Conservation (phyloP, 441 rosid genomes). For the Viola pubescens region DNA sequence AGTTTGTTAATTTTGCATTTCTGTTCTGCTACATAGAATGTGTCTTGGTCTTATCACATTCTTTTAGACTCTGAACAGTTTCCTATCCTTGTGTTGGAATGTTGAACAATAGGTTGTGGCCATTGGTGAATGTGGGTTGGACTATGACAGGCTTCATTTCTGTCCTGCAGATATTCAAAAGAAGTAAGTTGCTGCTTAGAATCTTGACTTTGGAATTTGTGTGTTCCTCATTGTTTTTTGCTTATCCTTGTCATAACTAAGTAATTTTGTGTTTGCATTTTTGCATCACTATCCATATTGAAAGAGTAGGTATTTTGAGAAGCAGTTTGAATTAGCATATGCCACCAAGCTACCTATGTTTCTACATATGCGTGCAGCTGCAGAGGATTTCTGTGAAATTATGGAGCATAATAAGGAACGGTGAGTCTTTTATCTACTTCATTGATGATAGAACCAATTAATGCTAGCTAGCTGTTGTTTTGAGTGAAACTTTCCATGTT, state of each 20-base stretch:
- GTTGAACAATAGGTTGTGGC: constrained; percentile 61
- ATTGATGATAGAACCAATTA: background rate
- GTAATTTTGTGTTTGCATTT: background rate
- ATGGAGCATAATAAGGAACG: constrained; percentile 60
- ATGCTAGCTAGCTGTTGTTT: background rate
- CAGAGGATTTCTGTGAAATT: constrained; percentile 76
- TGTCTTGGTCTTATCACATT: too few relatives aligned
- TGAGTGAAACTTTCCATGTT: background rate
- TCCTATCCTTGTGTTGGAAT: constrained; percentile 8
- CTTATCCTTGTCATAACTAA: background rate
- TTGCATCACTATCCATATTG: constrained; percentile 4
- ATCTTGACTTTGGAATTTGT: background rate
- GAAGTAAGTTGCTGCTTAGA: constrained; percentile 47
- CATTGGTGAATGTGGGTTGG: constrained; percentile 90
- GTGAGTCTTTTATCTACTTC: constrained; percentile 24
- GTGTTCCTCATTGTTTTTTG: constrained; percentile 5
- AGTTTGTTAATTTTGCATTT: too few relatives aligned
- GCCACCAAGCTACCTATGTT: constrained; percentile 92
- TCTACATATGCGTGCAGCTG: constrained; percentile 95
- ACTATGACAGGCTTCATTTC: constrained; percentile 89
- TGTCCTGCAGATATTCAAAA: constrained; percentile 70
- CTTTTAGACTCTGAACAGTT: too few relatives aligned
- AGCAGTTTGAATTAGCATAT: constrained; percentile 87
- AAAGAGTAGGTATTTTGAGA: constrained; percentile 69
- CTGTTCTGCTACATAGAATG: too few relatives aligned